A percentile compares a stretch with the other conserved stretches of the same genome.
These are phyloP conservation scores for Cicer arietinum DNA, from an alignment of 306 rosid genomes.

Conservation along the genomic window DNA sequence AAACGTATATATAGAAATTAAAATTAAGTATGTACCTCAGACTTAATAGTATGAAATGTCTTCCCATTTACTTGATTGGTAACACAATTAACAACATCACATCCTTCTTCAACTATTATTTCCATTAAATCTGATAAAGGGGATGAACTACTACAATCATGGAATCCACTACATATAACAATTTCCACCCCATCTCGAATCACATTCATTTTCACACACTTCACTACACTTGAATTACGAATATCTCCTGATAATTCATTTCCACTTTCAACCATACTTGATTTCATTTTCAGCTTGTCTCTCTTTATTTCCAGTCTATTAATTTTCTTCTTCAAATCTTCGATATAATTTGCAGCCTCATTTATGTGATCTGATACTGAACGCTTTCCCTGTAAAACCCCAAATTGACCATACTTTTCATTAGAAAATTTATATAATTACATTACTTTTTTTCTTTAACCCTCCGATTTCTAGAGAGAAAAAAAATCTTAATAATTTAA, in stretches of 20 bases:
- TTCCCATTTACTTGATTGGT: slow-evolving; percentile 44
- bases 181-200: slow-evolving; percentile 43
- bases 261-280: slow-evolving; percentile 5
- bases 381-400: slow-evolving; percentile 46
- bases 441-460: too few relatives aligned
- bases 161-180: slow-evolving; percentile 23
- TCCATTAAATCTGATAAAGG: slow-evolving; percentile 41
- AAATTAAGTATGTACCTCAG: slow-evolving; percentile 36
- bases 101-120: slow-evolving; percentile 47
- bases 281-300: slow-evolving; percentile 36
- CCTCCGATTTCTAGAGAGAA: too few relatives aligned
- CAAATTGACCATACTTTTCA: too few relatives aligned
- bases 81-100: slow-evolving; percentile 46
- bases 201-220: slow-evolving; percentile 34
- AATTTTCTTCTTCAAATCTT: slow-evolving; percentile 39
- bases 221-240: slow-evolving; percentile 2
- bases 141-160: neutral
- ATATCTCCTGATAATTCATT: slow-evolving; percentile 23
- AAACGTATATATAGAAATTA: neutral
- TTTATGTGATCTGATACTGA: slow-evolving; percentile 49
- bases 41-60: slow-evolving; percentile 39
- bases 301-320: slow-evolving; percentile 41
- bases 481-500: too few relatives aligned
- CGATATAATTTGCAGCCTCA: slow-evolving; percentile 45
- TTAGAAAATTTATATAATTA: too few relatives aligned